phyloP scores from a whole-genome alignment of 257 asterid genomes.

The Jaltomata sinuosa region DNA sequence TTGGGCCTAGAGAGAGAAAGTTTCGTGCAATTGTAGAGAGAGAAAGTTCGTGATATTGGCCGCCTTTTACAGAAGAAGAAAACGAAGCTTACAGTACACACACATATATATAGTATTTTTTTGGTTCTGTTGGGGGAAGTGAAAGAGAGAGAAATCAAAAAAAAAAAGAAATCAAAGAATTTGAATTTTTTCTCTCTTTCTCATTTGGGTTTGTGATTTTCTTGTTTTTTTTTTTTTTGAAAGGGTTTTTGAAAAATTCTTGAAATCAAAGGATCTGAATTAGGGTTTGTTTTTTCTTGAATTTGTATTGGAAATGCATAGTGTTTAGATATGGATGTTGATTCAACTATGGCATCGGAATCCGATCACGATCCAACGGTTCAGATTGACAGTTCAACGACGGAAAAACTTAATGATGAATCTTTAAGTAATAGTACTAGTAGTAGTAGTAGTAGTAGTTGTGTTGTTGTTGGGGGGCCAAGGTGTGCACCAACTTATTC shows the following conservation, averaged over 20 bases:
- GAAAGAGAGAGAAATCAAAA: not conserved
- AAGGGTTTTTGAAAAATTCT: not conserved
- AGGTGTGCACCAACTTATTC: constrained; percentile 85
- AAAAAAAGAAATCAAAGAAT: too few species aligned
- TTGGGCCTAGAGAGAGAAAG: constrained; percentile 2
- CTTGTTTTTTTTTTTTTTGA: too few species aligned
- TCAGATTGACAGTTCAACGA: constrained; percentile 10
- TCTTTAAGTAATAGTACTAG: constrained; percentile 17
- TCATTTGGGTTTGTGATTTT: not conserved
- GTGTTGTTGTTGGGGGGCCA: constrained; percentile 53
- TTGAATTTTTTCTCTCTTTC: not conserved
- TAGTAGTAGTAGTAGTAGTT: constrained; percentile 11
- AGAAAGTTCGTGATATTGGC: not conserved
- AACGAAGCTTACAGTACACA: not conserved
- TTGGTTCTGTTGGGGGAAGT: not conserved
- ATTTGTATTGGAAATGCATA: constrained; percentile 43
- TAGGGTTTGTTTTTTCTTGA: constrained; percentile 8
- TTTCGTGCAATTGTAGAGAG: too few species aligned
- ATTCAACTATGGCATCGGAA: constrained; percentile 48
- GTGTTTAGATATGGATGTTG: constrained; percentile 59
- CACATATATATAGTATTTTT: not conserved
- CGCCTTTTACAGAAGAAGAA: not conserved
- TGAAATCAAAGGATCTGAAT: not conserved
- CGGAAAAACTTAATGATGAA: constrained; percentile 40
- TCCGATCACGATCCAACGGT: constrained; percentile 56